A percentile compares a stretch with the other conserved stretches of the same genome.
phyloP scores from a whole-genome alignment of 495 filamentous ascomycete species.

The Xeromyces bisporus region DNA sequence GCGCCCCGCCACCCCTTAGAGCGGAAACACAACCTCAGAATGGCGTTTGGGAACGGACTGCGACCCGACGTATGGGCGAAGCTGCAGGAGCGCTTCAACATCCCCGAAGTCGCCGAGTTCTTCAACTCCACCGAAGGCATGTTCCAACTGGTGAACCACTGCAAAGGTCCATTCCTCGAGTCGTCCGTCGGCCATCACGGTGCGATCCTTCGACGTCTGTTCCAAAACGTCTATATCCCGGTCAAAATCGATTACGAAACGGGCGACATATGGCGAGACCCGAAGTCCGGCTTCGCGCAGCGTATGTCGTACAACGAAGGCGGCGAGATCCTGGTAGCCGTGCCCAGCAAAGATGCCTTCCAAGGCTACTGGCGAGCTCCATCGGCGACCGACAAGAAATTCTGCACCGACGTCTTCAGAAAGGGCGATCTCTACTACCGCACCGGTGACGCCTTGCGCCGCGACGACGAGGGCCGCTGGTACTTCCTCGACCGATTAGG shows the following conservation, averaged over 20 bases:
- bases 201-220: slow-evolving; percentile 35
- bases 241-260: slow-evolving; percentile 58
- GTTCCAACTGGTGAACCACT: slow-evolving; percentile 55
- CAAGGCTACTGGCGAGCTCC: slow-evolving; percentile 74
- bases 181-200: slow-evolving; percentile 75
- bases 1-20: slow-evolving; percentile 60
- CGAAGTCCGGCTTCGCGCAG: slow-evolving; percentile 54
- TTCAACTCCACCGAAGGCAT: slow-evolving; percentile 77
- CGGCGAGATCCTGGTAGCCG: slow-evolving; percentile 63
- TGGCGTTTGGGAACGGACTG: slow-evolving; percentile 78
- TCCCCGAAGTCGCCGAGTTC: slow-evolving; percentile 71
- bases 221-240: slow-evolving; percentile 37
- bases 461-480: slow-evolving; percentile 49
- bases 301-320: slow-evolving; percentile 40
- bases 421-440: slow-evolving; percentile 79
- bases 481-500: slow-evolving; percentile 83
- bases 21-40: slow-evolving; percentile 49
- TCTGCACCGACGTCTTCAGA: slow-evolving; percentile 58
- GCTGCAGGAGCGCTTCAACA: slow-evolving; percentile 72
- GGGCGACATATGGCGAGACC: slow-evolving; percentile 51
- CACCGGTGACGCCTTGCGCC: slow-evolving; percentile 66
- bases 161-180: slow-evolving; percentile 50
- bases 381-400: slow-evolving; percentile 56
- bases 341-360: slow-evolving; percentile 44
- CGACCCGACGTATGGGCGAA: slow-evolving; percentile 80